These are phyloP conservation scores for Boletus patriciae DNA, from an alignment of 768 basidiomycete species.

Conservation along the genomic window DNA sequence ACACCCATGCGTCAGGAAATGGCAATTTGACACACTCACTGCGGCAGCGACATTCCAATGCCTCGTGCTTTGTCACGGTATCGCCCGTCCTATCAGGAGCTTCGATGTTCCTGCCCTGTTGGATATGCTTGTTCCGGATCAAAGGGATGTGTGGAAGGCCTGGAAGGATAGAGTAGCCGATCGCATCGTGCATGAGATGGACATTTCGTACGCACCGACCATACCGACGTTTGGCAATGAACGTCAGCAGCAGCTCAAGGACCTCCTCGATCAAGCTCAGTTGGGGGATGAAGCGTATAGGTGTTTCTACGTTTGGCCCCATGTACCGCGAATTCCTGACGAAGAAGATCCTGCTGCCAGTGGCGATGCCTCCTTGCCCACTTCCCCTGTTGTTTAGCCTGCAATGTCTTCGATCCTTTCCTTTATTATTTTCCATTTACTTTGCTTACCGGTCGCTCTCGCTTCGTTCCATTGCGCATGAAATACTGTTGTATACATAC, in stretches of 20 bases:
- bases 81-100: neutral
- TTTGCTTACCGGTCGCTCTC: too few relatives aligned
- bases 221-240: neutral
- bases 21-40: neutral
- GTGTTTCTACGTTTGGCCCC: neutral
- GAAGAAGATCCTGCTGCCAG: too few relatives aligned
- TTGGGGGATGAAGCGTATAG: neutral
- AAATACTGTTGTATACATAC: too few relatives aligned
- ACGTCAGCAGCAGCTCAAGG: neutral
- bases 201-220: neutral
- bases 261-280: neutral
- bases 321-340: too few relatives aligned
- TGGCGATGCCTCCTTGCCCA: too few relatives aligned
- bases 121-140: neutral
- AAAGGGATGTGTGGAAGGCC: neutral
- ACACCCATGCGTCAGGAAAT: neutral
- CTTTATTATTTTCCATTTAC: too few relatives aligned
- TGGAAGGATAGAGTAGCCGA: conserved; percentile 5
- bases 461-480: too few relatives aligned
- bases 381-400: too few relatives aligned
- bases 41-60: neutral
- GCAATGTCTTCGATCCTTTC: too few relatives aligned
- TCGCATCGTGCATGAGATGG: neutral
- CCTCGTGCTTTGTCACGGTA: neutral
- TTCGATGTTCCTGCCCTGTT: neutral